These are phyloP conservation scores for Pestalotiopsis sp. DNA, from an alignment of 2,329 filamentous ascomycete species.

Conservation along the genomic window DNA sequence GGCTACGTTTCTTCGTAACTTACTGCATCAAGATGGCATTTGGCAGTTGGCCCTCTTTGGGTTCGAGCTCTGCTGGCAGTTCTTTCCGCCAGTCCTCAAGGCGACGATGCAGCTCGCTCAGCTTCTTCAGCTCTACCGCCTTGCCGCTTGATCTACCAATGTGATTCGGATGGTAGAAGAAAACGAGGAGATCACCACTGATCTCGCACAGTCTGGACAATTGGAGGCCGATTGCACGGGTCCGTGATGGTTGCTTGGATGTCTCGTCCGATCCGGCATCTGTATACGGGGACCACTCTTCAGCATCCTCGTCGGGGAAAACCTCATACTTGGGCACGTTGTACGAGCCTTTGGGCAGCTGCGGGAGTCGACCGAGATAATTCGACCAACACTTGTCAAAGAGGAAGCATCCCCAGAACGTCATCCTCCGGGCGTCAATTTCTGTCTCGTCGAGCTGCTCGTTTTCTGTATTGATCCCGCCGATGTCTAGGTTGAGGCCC, in stretches of 20 bases:
- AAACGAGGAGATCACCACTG: conserved; percentile 83
- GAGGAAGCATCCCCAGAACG: conserved; percentile 97
- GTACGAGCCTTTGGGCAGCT: conserved; percentile 77
- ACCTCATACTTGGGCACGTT: conserved; percentile 89
- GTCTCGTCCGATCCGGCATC: conserved; percentile 77
- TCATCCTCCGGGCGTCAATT: conserved; percentile 85
- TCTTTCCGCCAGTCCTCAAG: conserved; percentile 88
- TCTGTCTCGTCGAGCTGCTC: conserved; percentile 74
- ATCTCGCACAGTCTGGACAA: conserved; percentile 88
- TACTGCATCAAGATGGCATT: conserved; percentile 83
- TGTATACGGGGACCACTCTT: conserved; percentile 85
- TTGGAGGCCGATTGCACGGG: conserved; percentile 78
- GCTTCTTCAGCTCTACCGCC: conserved; percentile 83
- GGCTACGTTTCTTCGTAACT: conserved; percentile 36
- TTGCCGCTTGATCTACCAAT: conserved; percentile 69
- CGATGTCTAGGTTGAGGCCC: conserved; percentile 83
- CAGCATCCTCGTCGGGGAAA: conserved; percentile 84
- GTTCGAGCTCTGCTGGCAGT: conserved; percentile 83
- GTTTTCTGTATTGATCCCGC: conserved; percentile 60
- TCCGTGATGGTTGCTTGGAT: conserved; percentile 78
- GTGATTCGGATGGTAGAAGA: conserved; percentile 85
- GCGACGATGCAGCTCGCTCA: conserved; percentile 87
- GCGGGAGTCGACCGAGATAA: conserved; percentile 88
- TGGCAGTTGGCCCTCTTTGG: conserved; percentile 85
- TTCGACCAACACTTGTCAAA: conserved; percentile 99